phyloP scores from a whole-genome alignment of 2,329 filamentous ascomycete genomes.

The Pyricularia pennisetigena region DNA sequence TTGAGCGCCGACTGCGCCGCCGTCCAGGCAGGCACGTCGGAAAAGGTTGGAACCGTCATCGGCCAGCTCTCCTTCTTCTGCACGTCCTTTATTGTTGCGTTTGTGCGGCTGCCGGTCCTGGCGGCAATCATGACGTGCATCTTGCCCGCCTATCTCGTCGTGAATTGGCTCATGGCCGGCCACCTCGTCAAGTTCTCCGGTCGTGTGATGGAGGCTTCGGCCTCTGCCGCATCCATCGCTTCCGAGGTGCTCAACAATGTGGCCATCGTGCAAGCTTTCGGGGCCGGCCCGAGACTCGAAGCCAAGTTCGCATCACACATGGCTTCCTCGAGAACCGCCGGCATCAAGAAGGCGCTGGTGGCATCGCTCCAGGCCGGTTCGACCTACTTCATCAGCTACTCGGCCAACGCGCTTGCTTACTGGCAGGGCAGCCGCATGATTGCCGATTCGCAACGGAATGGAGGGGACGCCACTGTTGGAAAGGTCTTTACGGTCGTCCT shows the following conservation, averaged over 20 bases:
- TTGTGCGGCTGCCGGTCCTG: conserved; percentile 51
- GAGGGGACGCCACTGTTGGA: conserved; percentile 19
- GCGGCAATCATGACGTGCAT: conserved; percentile 55
- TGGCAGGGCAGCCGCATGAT: conserved; percentile 55
- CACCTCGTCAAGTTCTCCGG: conserved; percentile 42
- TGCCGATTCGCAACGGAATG: conserved; percentile 12
- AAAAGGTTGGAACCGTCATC: conserved; percentile 60
- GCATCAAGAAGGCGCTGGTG: conserved; percentile 46
- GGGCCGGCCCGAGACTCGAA: conserved; percentile 48
- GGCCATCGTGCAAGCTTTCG: conserved; percentile 53
- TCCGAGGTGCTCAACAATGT: conserved; percentile 52
- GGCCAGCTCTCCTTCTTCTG: conserved; percentile 55
- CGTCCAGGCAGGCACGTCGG: conserved; percentile 57
- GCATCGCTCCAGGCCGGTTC: conserved; percentile 49
- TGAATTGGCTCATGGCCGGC: conserved; percentile 44
- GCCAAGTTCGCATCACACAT: conserved; percentile 46
- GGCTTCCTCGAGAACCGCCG: conserved; percentile 36
- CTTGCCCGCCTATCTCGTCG: conserved; percentile 51
- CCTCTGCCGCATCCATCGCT: conserved; percentile 50
- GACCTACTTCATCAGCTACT: conserved; percentile 59
- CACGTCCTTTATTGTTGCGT: conserved; percentile 57
- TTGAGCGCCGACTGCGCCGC: conserved; percentile 57
- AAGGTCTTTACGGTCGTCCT: conserved; percentile 42
- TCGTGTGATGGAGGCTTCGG: conserved; percentile 41
- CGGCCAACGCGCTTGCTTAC: conserved; percentile 57